phyloP scores from a whole-genome alignment of 805 yeast genomes.

The Alloascoidea africana region DNA sequence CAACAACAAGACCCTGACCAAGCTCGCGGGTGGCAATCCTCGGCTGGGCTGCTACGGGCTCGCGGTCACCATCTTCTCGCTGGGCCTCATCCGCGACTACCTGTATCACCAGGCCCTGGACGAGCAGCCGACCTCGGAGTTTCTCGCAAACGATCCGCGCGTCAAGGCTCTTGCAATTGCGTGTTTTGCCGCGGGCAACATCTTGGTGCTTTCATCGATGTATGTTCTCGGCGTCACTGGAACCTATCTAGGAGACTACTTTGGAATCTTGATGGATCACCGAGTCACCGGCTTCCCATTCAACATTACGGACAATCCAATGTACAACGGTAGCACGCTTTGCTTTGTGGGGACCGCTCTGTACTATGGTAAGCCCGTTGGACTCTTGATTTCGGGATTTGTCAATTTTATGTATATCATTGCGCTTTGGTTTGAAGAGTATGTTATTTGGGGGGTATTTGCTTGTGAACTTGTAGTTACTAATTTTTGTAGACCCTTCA shows the following conservation, averaged over 20 bases:
- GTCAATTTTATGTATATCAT: constrained; percentile 73
- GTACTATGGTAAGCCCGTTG: constrained; percentile 83
- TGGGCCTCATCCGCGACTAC: constrained; percentile 74
- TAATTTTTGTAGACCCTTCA: constrained; percentile 46
- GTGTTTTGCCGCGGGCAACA: constrained; percentile 54
- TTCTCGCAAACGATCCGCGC: constrained; percentile 22
- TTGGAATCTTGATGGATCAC: constrained; percentile 85
- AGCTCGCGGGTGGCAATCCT: constrained; percentile 48
- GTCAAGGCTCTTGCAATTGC: constrained; percentile 37
- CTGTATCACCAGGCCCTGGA: constrained; percentile 56
- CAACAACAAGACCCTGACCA: constrained; percentile 62
- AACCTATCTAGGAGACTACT: constrained; percentile 92
- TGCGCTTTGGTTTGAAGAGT: constrained; percentile 80
- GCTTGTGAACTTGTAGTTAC: not conserved
- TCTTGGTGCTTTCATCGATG: constrained; percentile 77
- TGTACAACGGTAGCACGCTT: constrained; percentile 88
- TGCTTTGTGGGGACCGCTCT: constrained; percentile 86
- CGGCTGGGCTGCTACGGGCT: constrained; percentile 71
- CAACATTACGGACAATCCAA: constrained; percentile 82
- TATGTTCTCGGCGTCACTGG: constrained; percentile 90
- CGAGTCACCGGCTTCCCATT: constrained; percentile 91
- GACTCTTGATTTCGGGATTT: constrained; percentile 52
- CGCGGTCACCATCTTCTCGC: constrained; percentile 69
- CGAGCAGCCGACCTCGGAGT: constrained; percentile 51
- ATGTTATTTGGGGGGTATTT: constrained; percentile 6